Base-by-base conservation (phyloP, 306 rosid species). In the Ochetophila trinervis region DNA sequence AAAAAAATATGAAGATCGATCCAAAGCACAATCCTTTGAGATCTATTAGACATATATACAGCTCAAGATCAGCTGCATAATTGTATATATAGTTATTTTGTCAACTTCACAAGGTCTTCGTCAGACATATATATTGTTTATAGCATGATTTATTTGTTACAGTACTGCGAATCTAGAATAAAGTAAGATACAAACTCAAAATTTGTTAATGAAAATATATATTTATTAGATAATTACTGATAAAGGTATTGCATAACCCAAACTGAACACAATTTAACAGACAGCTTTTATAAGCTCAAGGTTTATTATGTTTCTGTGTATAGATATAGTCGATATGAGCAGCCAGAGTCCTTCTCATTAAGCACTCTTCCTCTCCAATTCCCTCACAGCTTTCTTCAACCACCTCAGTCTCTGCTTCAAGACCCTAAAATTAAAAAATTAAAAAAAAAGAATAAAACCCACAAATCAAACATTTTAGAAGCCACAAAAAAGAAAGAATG, bases 311-410 rank as follows among this genome's bases (percentile, higher is more conserved):
- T 51, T 90, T 85, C 80, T 87, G 90, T 40, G 97, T 87, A 64
- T 90, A 90, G 76, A 90, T 84, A 53, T 90, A 90, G 51, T 90
- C 97, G 4, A 80, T 57, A 59, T 90, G 97, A 60, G 97, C 97
- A 51, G 74, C 87, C 66, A 87, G 78, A 51, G 95, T 87, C 80
- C 88, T 83, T 71, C 91, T 82, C 85, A 82, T 82, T 72, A 90
- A 78, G 61, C 95, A 90, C 57, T 85, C 97, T 14, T 87, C 97
- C 78, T 81, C 80, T 9, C 53, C 76, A 72, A 73, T 61, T 10
- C 88, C 89, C 49, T 83, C 83, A 70, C 97, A 90, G 77, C 61
- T 76, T 54, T 77, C 83, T 54, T 83, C 93, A 53, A 57, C 53
- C 10, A 59, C 72, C 21, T 58, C 61, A 4, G 66, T 74, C 57